phyloP scores from a whole-genome alignment of 306 rosid genomes.

The Adenanthera pavonina region DNA sequence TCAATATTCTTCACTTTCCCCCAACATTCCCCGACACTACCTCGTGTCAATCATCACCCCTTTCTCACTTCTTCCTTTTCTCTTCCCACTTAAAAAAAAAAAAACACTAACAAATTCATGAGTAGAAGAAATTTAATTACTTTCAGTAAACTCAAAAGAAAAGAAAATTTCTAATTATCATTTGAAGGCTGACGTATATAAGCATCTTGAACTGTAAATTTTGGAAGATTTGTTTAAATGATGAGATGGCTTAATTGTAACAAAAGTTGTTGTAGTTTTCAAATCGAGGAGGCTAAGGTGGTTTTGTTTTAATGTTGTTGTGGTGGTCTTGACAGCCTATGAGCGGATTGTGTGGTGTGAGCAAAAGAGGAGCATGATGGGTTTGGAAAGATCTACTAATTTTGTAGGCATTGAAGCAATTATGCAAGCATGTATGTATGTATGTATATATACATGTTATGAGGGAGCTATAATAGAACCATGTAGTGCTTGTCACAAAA shows the following conservation, averaged over 20 bases:
- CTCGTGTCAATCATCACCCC: slow-evolving; percentile 45
- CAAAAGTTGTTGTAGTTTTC: background rate
- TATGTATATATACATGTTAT: background rate
- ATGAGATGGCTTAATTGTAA: no score
- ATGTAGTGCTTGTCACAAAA: background rate
- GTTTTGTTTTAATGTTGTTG: background rate
- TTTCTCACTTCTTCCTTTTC: slow-evolving; percentile 2
- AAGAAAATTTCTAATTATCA: no score
- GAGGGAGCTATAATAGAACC: slow-evolving; percentile 11
- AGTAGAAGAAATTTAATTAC: no score
- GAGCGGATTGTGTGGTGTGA: slow-evolving; percentile 3
- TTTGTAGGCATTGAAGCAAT: slow-evolving; percentile 30
- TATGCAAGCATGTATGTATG: no score
- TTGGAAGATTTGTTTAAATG: no score
- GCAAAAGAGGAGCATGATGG: background rate
- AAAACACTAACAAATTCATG: no score
- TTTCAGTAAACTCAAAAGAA: no score
- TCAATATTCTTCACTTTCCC: slow-evolving; percentile 35
- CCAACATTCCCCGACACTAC: slow-evolving; percentile 41
- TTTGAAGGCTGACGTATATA: no score
- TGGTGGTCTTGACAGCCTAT: slow-evolving; percentile 48
- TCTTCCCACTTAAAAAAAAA: no score
- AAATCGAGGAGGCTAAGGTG: background rate
- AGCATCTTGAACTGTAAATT: no score
- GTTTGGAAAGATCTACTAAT: no score